Base-by-base conservation (phyloP, 306 rosid genomes). In the Macrotyloma uniflorum region DNA sequence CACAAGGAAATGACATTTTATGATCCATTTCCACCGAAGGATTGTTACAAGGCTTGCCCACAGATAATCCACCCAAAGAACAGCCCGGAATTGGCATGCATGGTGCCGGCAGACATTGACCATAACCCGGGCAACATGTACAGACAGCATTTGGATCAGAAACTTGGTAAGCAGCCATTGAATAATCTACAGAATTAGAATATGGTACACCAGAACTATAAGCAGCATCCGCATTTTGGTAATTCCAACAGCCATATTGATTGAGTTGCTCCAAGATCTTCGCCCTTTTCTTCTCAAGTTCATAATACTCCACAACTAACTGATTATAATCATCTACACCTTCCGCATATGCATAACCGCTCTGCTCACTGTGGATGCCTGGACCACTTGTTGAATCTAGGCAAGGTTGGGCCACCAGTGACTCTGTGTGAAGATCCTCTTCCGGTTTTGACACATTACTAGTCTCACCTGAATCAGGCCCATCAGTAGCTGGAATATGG, bases 251-350 rank as follows among this genome's bases (percentile, higher is more conserved):
- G 67, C 90, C 85, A 63, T 46, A 90, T 67, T 86, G 94, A 84
- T 90, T 80, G 85, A 94, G 89, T 79, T 88, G 93, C 77, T 89
- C 93, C 75, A 86, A 82, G 79, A 90, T 80, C 83, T 88, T 89
- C 80, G 83, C 86, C 83, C 91, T 88, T 78, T 90, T 86, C 85
- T 90, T 95, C 87, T 92, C 97, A 62, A 94, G 87, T 81, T 92
- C 96, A 84, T 94, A 89, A 78, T 88, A 94, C 64, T 84, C 79
- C 9, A 74, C 77, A 43, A 94, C 78, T 74, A 92, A 83, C 72
- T 79, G 85, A 73, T 83, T 88, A 88, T 94, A 92, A 49, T 85
- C 86, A 45, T 88, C 90, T 20, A 43, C 71, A 49, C 67, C 86
- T 77, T 61, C 86, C 38, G 67, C 54, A 85, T 79, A 70, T 57